Conservation (phyloP, 2,329 filamentous ascomycete species). For the Ilyonectria mors-panacis region DNA sequence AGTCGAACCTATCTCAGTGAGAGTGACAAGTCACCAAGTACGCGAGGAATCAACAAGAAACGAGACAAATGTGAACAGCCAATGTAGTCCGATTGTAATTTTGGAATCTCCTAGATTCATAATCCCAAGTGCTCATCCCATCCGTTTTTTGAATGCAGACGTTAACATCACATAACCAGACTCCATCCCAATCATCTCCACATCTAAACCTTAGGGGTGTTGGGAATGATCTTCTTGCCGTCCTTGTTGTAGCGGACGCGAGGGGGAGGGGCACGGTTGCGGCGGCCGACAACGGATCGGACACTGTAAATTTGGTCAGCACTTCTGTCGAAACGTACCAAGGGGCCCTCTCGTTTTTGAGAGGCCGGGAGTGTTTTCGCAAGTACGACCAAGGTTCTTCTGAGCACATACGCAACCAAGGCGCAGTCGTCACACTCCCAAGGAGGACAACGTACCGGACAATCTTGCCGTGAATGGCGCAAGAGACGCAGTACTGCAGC, state of each 20-base stretch:
- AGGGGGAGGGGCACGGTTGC: conserved; percentile 98
- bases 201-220: conserved; percentile 61
- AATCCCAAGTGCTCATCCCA: conserved; percentile 55
- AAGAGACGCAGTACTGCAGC: conserved; percentile 99
- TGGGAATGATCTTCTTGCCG: conserved; percentile 98
- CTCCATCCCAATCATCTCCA: conserved; percentile 54
- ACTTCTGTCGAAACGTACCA: conserved; percentile 50
- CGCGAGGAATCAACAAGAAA: not conserved
- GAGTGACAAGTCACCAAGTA: not conserved
- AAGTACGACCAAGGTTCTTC: conserved; percentile 74
- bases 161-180: conserved; percentile 54
- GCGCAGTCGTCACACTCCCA: conserved; percentile 72
- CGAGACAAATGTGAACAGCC: conserved; percentile 35
- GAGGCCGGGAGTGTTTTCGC: conserved; percentile 52
- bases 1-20: not conserved
- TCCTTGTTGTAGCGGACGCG: conserved; percentile 99
- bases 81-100: conserved; percentile 49
- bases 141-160: conserved; percentile 56
- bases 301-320: conserved; percentile 78
- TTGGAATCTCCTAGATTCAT: conserved; percentile 50
- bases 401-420: conserved; percentile 63
- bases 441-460: conserved; percentile 89
- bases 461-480: conserved; percentile 99
- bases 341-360: conserved; percentile 10
- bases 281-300: conserved; percentile 94